Evolutionary conservation across 768 basidiomycete genomes (phyloP).

Genomic region (Phlebiopsis flavidoalba): DNA sequence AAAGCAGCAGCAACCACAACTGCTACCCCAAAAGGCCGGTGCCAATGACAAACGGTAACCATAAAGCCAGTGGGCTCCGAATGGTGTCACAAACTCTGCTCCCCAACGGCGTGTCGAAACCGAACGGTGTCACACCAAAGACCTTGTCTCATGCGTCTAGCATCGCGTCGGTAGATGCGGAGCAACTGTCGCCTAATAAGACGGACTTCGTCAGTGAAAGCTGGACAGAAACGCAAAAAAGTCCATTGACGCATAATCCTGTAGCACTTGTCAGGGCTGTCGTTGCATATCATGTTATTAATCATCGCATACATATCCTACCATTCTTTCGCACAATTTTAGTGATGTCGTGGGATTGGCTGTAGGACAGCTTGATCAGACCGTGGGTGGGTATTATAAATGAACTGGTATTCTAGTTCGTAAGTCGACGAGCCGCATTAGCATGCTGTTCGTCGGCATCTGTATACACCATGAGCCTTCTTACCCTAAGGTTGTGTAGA

Average conservation of each 20-base stretch:
- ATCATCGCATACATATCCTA: neutral
- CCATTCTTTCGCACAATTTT: neutral
- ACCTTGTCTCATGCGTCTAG: neutral
- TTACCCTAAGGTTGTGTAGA: slow-evolving; percentile 63
- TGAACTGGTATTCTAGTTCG: slow-evolving; percentile 42
- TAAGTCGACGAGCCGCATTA: slow-evolving; percentile 57
- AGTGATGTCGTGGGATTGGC: neutral
- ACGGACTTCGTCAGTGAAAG: slow-evolving; percentile 23
- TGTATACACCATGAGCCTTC: slow-evolving; percentile 43
- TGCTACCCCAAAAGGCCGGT: neutral
- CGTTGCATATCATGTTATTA: neutral
- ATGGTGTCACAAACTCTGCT: slow-evolving; percentile 4
- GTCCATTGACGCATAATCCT: slow-evolving; percentile 23
- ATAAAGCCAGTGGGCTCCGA: slow-evolving; percentile 12
- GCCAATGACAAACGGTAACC: slow-evolving; percentile 12
- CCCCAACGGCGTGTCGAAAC: neutral
- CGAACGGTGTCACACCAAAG: slow-evolving; percentile 1
- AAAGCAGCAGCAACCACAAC: neutral
- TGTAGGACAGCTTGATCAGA: neutral
- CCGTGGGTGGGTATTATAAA: slow-evolving; percentile 3
- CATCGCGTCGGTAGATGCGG: neutral
- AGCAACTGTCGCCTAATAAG: slow-evolving; percentile 4
- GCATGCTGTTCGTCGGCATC: slow-evolving; percentile 52
- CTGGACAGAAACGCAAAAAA: slow-evolving; percentile 58
- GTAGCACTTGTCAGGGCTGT: neutral